A percentile compares a stretch with the other conserved stretches of the same genome.
These are phyloP conservation scores for Oryza meridionalis DNA, from an alignment of 176 grass and related monocot species.

Conservation along the genomic window DNA sequence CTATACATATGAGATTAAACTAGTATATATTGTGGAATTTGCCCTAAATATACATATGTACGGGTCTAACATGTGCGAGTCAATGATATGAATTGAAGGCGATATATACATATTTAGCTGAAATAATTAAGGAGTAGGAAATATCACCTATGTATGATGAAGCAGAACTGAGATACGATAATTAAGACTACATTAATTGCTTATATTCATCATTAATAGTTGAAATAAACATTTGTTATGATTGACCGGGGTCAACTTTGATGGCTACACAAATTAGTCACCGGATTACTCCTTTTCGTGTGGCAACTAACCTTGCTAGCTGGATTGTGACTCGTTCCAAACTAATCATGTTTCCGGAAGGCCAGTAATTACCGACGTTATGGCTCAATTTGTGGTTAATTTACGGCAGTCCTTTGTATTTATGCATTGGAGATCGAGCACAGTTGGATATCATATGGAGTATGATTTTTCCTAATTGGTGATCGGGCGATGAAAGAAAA, in stretches of 20 bases:
- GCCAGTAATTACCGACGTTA: not conserved
- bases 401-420: not conserved
- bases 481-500: not conserved
- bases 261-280: constrained; percentile 12
- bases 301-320: not conserved
- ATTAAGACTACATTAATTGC: not conserved
- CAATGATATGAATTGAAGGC: not conserved
- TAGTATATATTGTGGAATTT: not conserved
- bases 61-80: no score
- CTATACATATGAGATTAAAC: not conserved
- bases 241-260: constrained; percentile 30
- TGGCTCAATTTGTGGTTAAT: not conserved
- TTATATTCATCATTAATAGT: constrained; percentile 12
- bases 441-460: no score
- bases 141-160: no score
- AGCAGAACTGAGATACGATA: no score
- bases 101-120: not conserved
- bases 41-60: no score
- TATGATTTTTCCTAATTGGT: no score
- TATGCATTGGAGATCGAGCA: no score
- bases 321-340: not conserved
- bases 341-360: not conserved
- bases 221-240: not conserved
- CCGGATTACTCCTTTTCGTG: not conserved
- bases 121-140: not conserved